Base-by-base conservation (phyloP, 1,284 basidiomycete genomes). In the Takashimella koratensis region DNA sequence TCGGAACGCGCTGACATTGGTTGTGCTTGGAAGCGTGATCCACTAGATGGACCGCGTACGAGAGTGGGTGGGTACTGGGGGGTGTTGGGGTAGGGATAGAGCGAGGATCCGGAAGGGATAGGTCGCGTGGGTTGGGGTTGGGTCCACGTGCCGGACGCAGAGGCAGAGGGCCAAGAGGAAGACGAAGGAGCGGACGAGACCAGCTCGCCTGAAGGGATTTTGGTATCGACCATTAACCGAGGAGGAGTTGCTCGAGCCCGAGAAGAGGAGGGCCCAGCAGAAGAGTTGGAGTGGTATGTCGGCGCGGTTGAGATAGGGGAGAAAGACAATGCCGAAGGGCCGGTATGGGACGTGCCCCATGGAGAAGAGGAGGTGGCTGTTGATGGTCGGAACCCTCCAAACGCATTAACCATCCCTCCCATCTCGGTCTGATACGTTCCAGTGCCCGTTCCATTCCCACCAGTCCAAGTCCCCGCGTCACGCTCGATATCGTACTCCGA, bases 401-500 rank as follows among this genome's bases (percentile, higher is more conserved):
- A 36, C 10, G 30, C 16, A 36, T 8, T 16, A 8, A 36, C 16
- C 30, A 8, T 36, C 16, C 16, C 30, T 36, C 30, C 30, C 16
- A 36, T 36, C 30, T 16, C 30, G 16, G 30, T n/a, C n/a, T n/a
- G 16, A 36, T 36, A 36, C 30, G 16, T 36, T 16, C 30, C 30
- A 8, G 30, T 36, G 10, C 30, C 30, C 30, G 30, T 36, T 36
- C 10, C 30, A 8, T 8, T 8, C 8, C 30, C 16, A 8, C 10
- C 10, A 8, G 16, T 36, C 30, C 30, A 36, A 36, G 30, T 43
- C 10, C 57, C 54, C 2, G 58, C 54, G 40, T 57, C 58, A 48
- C 52, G 44, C 30, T 56, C 54, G 40, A 60, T 45, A 47, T 51
- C 46, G 51, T 57, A 60, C 44, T 60, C 59, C 3, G 59, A 60